Conservation (phyloP, 2,329 filamentous ascomycete species). For the Verticillium nonalfalfae region DNA sequence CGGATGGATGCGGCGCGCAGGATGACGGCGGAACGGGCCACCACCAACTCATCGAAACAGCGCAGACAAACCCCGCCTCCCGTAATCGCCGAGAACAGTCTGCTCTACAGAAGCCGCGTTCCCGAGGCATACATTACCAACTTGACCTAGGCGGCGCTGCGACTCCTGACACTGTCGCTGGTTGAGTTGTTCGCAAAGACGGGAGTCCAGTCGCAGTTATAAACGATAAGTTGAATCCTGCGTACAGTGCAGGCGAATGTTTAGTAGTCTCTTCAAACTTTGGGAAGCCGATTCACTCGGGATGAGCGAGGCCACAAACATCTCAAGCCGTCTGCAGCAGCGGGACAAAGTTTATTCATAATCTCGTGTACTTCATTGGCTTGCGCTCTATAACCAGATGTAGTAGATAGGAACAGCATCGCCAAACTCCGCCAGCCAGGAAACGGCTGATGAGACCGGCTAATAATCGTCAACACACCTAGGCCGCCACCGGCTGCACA, state of each 20-base stretch:
- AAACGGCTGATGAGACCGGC: background rate
- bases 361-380: background rate
- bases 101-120: no score
- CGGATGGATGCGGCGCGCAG: no score
- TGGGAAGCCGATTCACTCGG: background rate
- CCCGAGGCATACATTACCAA: no score
- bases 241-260: background rate
- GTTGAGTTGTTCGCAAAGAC: background rate
- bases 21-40: no score
- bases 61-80: no score
- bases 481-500: conserved; percentile 23
- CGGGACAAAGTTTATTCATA: background rate
- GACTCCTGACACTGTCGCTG: background rate
- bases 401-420: no score
- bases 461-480: background rate
- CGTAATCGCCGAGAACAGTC: no score
- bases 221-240: background rate
- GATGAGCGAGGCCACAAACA: background rate
- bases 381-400: no score
- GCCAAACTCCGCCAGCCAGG: background rate
- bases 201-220: background rate
- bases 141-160: no score
- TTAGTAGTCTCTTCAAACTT: background rate
- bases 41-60: no score
- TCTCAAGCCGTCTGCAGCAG: no score